These are phyloP conservation scores for Begonia fuchsioides DNA, from an alignment of 306 rosid species.

Conservation along the genomic window DNA sequence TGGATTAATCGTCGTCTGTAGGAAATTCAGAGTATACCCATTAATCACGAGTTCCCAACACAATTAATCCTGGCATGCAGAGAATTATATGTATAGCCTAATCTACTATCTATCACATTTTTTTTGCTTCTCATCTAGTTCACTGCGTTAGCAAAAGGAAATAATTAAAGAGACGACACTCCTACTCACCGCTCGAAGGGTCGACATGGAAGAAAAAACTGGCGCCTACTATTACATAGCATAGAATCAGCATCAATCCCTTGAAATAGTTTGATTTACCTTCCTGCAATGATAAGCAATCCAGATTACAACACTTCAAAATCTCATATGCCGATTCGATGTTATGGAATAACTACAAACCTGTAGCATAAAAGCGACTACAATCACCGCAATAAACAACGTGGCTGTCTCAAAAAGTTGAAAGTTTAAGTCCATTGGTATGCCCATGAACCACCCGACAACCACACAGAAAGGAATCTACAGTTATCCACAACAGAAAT, in stretches of 20 bases:
- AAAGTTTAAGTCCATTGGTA: constrained; percentile 81
- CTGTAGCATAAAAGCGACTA: constrained; percentile 94
- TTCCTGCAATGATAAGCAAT: constrained; percentile 38
- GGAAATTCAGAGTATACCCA: too few species aligned
- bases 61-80: too few species aligned
- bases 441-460: constrained; percentile 91
- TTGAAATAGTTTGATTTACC: constrained; percentile 87
- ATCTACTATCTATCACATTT: too few species aligned
- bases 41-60: too few species aligned
- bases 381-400: constrained; percentile 77
- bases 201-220: constrained; percentile 85
- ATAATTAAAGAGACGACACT: not conserved
- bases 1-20: too few species aligned
- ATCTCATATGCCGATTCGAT: not conserved
- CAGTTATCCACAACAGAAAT: constrained; percentile 6
- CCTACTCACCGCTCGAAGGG: constrained; percentile 54
- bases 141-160: too few species aligned
- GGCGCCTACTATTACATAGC: constrained; percentile 94
- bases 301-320: not conserved
- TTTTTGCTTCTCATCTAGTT: too few species aligned
- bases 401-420: constrained; percentile 92
- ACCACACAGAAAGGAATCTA: constrained; percentile 91
- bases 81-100: too few species aligned
- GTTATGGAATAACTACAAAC: constrained; percentile 17
- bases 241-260: constrained; percentile 84